Evolutionary conservation across 208 protist genomes (phyloP).

Genomic region (Trypanosoma cruzi): DNA sequence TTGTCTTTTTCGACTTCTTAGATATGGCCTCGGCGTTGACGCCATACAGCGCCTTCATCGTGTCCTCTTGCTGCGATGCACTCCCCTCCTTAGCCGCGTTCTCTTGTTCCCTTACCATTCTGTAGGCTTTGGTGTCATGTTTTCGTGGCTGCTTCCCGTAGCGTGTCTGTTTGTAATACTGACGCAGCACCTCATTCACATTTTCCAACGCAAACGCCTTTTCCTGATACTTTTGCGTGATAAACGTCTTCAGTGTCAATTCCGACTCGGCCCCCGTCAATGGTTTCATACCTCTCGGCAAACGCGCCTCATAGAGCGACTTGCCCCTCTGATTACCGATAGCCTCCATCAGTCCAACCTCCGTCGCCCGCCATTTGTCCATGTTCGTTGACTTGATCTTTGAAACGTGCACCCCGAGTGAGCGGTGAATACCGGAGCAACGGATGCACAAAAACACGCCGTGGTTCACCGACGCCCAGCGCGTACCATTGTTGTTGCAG

Average conservation of each 20-base stretch:
- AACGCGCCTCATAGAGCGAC: conserved; percentile 54
- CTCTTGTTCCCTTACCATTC: background rate
- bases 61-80: conserved; percentile 23
- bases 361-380: conserved; percentile 79
- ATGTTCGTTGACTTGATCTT: conserved; percentile 95
- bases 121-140: background rate
- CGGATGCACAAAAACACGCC: conserved; percentile 94
- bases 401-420: conserved; percentile 91
- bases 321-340: conserved; percentile 76
- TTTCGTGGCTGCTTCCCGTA: conserved; percentile 46
- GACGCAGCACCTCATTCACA: conserved; percentile 35
- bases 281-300: conserved; percentile 30
- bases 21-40: conserved; percentile 34
- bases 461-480: conserved; percentile 91
- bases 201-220: conserved; percentile 61
- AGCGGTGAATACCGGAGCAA: conserved; percentile 94
- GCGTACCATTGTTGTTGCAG: conserved; percentile 75
- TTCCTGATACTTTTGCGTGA: conserved; percentile 72
- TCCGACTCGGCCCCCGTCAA: conserved; percentile 36
- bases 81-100: background rate
- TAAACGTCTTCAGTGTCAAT: conserved; percentile 49
- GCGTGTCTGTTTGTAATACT: conserved; percentile 62
- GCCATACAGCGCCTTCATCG: conserved; percentile 52
- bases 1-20: conserved; percentile 33
- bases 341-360: conserved; percentile 69